Conservation (phyloP, 768 basidiomycete species). For the Tricholoma flavovirens region DNA sequence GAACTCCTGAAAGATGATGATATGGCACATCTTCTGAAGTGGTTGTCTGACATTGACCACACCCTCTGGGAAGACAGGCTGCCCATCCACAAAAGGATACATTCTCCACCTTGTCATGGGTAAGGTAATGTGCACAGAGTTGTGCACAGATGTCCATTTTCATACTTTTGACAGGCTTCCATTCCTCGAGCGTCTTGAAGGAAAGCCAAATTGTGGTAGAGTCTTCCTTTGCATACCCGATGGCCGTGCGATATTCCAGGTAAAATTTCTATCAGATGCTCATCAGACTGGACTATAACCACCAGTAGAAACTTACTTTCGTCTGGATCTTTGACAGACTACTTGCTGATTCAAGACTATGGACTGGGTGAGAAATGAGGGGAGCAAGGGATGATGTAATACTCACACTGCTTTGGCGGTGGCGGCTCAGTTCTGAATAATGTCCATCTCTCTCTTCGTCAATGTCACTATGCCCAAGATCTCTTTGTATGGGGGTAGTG, state of each 20-base stretch:
- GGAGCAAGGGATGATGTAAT: not conserved
- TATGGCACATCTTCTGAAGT: not conserved
- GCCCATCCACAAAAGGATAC: constrained; percentile 5
- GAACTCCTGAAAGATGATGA: constrained; percentile 14
- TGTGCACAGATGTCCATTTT: constrained; percentile 8
- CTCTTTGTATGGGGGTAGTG: constrained; percentile 4
- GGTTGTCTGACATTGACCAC: not conserved
- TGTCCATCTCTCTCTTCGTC: not conserved
- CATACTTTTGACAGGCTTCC: constrained; percentile 5
- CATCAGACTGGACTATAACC: no score
- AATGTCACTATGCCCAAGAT: not conserved
- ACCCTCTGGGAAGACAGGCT: constrained; percentile 1
- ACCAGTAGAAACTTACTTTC: no score
- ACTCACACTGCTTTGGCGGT: no score
- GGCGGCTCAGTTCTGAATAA: not conserved
- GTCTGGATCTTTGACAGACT: not conserved
- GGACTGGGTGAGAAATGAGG: not conserved
- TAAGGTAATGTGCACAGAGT: constrained; percentile 2
- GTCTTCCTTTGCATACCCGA: constrained; percentile 5
- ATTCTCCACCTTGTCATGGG: constrained; percentile 2
- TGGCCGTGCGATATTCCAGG: constrained; percentile 3
- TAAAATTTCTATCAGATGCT: constrained; percentile 6
- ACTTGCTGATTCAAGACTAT: no score
- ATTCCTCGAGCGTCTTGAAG: constrained; percentile 6
- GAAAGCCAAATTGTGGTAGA: constrained; percentile 1